phyloP scores from a whole-genome alignment of 768 basidiomycete species.

The Tylopilus intermedius region DNA sequence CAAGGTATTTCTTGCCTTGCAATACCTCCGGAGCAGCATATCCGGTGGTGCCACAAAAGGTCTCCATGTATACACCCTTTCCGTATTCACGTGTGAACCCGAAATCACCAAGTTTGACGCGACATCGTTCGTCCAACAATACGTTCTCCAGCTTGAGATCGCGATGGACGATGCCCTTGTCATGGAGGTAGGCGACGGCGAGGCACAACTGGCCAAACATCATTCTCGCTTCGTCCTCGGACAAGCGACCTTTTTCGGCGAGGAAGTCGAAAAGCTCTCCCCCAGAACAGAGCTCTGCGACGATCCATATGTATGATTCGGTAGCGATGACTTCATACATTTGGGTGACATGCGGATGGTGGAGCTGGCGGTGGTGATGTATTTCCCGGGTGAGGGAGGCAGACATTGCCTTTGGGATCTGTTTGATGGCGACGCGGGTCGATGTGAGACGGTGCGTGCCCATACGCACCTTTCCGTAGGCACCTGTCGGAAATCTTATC shows the following conservation, averaged over 20 bases:
- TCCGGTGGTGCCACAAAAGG: slow-evolving; percentile 92
- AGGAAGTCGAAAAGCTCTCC: slow-evolving; percentile 99
- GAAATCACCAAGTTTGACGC: slow-evolving; percentile 91
- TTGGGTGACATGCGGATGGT: slow-evolving; percentile 92
- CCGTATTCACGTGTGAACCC: slow-evolving; percentile 94
- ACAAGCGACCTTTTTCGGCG: slow-evolving; percentile 85
- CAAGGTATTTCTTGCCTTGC: slow-evolving; percentile 80
- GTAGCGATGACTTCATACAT: slow-evolving; percentile 98
- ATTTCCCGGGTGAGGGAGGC: slow-evolving; percentile 93
- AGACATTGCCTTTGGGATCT: slow-evolving; percentile 92
- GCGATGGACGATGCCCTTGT: slow-evolving; percentile 90
- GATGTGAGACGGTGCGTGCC: slow-evolving; percentile 92
- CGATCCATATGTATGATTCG: slow-evolving; percentile 92
- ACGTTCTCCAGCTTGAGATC: slow-evolving; percentile 97
- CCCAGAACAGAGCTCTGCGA: slow-evolving; percentile 93
- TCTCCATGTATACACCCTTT: slow-evolving; percentile 72
- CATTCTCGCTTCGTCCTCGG: slow-evolving; percentile 76
- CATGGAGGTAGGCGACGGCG: slow-evolving; percentile 89
- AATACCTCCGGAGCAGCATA: slow-evolving; percentile 94
- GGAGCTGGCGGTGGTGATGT: slow-evolving; percentile 94
- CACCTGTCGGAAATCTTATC: slow-evolving; percentile 49
- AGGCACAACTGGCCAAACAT: slow-evolving; percentile 97
- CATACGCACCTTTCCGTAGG: slow-evolving; percentile 93
- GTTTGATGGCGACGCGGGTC: slow-evolving; percentile 92
- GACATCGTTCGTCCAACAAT: slow-evolving; percentile 82